Conservation (phyloP, 2,329 filamentous ascomycete genomes). For the Penicillium sclerotiorum region DNA sequence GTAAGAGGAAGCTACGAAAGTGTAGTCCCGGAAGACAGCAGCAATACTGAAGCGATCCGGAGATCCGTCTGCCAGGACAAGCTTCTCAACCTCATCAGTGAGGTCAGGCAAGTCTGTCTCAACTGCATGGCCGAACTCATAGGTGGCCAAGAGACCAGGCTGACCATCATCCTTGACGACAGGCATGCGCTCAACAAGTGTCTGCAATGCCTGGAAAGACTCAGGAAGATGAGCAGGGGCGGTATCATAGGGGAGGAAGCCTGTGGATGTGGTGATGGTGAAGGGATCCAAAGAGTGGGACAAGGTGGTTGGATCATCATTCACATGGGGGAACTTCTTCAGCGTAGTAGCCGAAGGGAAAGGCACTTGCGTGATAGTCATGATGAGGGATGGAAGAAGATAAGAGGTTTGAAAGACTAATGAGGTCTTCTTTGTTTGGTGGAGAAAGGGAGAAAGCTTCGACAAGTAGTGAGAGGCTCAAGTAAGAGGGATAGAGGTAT, state of each 20-base stretch:
- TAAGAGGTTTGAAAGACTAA: not conserved
- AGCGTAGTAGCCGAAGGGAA: slow-evolving; percentile 38
- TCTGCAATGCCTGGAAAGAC: slow-evolving; percentile 73
- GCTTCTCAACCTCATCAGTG: slow-evolving; percentile 70
- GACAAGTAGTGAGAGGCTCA: slow-evolving; percentile 1
- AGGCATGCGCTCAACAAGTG: slow-evolving; percentile 74
- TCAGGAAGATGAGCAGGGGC: slow-evolving; percentile 61
- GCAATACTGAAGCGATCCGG: slow-evolving; percentile 78
- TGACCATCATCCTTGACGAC: slow-evolving; percentile 72
- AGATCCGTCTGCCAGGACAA: slow-evolving; percentile 52
- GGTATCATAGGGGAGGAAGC: slow-evolving; percentile 47
- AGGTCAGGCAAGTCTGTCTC: slow-evolving; percentile 75
- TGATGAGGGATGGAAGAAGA: slow-evolving; percentile 24
- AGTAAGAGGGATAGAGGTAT: slow-evolving; percentile 7
- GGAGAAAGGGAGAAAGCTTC: not conserved
- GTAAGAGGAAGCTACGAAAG: slow-evolving; percentile 86
- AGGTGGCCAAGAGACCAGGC: slow-evolving; percentile 75
- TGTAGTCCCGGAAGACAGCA: slow-evolving; percentile 87
- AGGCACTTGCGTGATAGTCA: slow-evolving; percentile 38
- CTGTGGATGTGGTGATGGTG: slow-evolving; percentile 50
- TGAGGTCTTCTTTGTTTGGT: not conserved
- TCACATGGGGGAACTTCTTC: slow-evolving; percentile 47
- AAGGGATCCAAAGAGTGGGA: slow-evolving; percentile 49
- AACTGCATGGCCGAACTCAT: slow-evolving; percentile 74
- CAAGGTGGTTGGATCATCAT: slow-evolving; percentile 46